Percentiles rank a stretch among this genome's conserved stretches.
phyloP scores from a whole-genome alignment of 2,329 filamentous ascomycete genomes.

The Fusarium sororula region DNA sequence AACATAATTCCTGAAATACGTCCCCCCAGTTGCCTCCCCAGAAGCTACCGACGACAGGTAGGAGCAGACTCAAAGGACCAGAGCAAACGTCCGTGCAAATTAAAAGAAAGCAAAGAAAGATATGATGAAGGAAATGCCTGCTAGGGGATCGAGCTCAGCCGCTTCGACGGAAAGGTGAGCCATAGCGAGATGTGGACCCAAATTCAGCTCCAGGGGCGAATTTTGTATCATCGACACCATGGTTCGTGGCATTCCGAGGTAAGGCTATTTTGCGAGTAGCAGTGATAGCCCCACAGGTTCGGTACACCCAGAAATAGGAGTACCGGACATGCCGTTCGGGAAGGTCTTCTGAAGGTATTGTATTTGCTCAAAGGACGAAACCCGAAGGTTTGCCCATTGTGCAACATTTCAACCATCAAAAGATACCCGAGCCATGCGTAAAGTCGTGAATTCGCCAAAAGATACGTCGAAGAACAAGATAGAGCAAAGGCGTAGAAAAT shows the following conservation, averaged over 20 bases:
- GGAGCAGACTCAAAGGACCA: conserved; percentile 42
- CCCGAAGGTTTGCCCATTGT: conserved; percentile 8
- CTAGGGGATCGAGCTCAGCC: conserved; percentile 48
- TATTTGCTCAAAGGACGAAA: conserved; percentile 12
- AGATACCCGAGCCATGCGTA: conserved; percentile 52
- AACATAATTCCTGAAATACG: conserved; percentile 1
- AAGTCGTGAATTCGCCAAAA: conserved; percentile 47
- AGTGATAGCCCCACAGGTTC: conserved; percentile 37
- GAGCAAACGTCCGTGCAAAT: conserved; percentile 33
- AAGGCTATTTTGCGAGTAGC: conserved; percentile 13
- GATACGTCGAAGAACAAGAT: conserved; percentile 55
- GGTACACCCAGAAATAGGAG: conserved; percentile 41
- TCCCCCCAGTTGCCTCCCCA: conserved; percentile 47
- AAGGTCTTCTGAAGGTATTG: conserved; percentile 28
- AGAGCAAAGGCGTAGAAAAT: conserved; percentile 50
- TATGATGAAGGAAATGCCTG: conserved; percentile 42
- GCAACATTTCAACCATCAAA: conserved; percentile 32
- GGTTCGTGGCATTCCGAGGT: conserved; percentile 19
- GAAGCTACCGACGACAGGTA: conserved; percentile 44
- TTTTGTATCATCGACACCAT: conserved; percentile 18
- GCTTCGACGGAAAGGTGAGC: conserved; percentile 47
- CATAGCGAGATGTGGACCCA: conserved; percentile 1
- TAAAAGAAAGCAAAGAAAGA: conserved; percentile 42
- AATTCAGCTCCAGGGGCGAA: conserved; percentile 28
- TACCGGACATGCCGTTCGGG: conserved; percentile 55